Evolutionary conservation across 768 basidiomycete genomes (phyloP).

Genomic region (Asterophora lycoperdoides): DNA sequence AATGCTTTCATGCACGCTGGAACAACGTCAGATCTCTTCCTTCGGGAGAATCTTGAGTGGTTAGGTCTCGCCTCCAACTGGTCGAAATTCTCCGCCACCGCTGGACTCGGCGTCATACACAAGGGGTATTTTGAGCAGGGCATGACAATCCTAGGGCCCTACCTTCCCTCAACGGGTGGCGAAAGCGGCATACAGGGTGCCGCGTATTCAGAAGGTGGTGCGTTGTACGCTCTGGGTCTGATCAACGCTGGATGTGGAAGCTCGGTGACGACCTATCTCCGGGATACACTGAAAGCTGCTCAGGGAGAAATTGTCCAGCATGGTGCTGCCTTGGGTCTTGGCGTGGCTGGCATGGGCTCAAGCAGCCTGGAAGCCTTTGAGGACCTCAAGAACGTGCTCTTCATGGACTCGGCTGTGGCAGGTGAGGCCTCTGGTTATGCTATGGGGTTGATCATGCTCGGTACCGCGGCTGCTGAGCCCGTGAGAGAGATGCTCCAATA

Average conservation of each 20-base stretch:
- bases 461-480: constrained; percentile 75
- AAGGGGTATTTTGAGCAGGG: constrained; percentile 95
- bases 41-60: constrained; percentile 97
- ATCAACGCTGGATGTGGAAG: constrained; percentile 91
- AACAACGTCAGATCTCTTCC: constrained; percentile 90
- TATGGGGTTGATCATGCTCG: constrained; percentile 98
- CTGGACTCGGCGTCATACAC: constrained; percentile 95
- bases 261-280: constrained; percentile 71
- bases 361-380: constrained; percentile 89
- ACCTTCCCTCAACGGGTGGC: constrained; percentile 76
- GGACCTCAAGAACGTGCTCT: constrained; percentile 82
- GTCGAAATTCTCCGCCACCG: constrained; percentile 98
- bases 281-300: constrained; percentile 70
- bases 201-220: constrained; percentile 92
- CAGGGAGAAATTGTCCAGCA: constrained; percentile 91
- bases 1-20: constrained; percentile 99
- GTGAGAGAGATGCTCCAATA: constrained; percentile 96
- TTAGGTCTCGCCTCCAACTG: constrained; percentile 92
- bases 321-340: constrained; percentile 95
- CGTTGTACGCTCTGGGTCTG: constrained; percentile 91
- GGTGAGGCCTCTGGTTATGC: constrained; percentile 96
- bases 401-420: constrained; percentile 91
- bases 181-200: constrained; percentile 76
- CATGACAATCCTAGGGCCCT: constrained; percentile 87
- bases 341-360: constrained; percentile 92